Evolutionary conservation across 495 filamentous ascomycete genomes (phyloP), one percentile per base, ranked within the genome.

Genomic region (Penicillium maclennaniae): DNA sequence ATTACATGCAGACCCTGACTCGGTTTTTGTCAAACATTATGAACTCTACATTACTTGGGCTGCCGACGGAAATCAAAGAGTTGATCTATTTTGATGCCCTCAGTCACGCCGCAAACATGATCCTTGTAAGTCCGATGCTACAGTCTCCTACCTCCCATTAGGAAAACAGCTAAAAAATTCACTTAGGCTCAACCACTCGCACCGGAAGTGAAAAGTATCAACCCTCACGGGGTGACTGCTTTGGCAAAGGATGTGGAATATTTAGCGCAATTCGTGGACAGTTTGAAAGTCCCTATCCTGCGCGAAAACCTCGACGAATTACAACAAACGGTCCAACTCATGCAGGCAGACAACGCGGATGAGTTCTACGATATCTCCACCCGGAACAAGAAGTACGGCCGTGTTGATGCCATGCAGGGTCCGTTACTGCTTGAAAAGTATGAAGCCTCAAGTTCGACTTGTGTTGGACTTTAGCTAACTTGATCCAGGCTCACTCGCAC

Each of bases 11-110:
- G 63, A 95, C 92, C 19, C 74, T 97, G 60, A 97, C 91, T 0
- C 80, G 83, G 8, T 98, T 96, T 65, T 78, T 98, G n/a, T 87
- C 87, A 1, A 95, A 95, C 62, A 97, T 95, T 61, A 97, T 97
- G 92, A 88, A 83, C 64, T 93, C 91, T 4, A 93, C 92, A 0
- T 78, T 98, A 7, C 81, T 97, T 4, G 92, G 91, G 12, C 77
- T 98, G 25, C 93, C 93, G 0, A 85, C 87, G 4, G 89, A 95
- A 58, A 97, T 98, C 70, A 96, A 97, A 69, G 90, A 95, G 65
- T 81, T 97, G 28, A 96, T 98, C 54, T 97, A 97, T 69, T 97
- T 97, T 58, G 92, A 97, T 66, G 95, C 95, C 3, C 79, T 98
- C 50, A 88, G 84, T 51, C 92, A 97, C 68, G 90, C 95, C 6